Base-by-base conservation (phyloP, 768 basidiomycete species). In the Bullera alba region DNA sequence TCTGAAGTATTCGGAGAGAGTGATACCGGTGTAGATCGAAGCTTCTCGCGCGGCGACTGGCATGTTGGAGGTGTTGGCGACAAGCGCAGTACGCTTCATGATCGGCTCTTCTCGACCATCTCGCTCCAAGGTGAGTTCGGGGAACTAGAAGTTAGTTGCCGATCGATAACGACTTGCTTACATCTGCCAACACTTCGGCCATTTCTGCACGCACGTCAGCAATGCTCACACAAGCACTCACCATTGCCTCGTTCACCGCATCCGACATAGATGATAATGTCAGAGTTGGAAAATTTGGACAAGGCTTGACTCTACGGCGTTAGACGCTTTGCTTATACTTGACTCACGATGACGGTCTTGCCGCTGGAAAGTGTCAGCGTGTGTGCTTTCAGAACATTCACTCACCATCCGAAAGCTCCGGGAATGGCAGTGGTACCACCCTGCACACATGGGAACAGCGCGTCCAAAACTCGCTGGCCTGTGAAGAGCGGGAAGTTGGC, bases 1-100 rank as follows among this genome's bases (percentile, higher is more conserved):
- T 75, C 95, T 87, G 86, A 95, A 97, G 76, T 97, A 97, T 69
- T 99, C 95, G 22, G 95, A 91, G 19, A 97, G 82, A 1, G 95
- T 97, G 75, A 97, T 97, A 63, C 95, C 95, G 46, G 95, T 99
- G 76, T 99, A 99, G 71, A 99, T 97, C 17, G 93, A 96, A 4
- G 95, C 95, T 75, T 99, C 95, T 59, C 95, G 88, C 37, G 95
- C 95, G 37, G 95, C 95, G 62, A 99, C 95, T 61, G 95, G 95
- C 95, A 99, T 99, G 77, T 97, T 97, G 42, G 95, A 99, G 2
- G 95, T 99, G 73, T 99, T 99, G 59, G 95, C 95, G 54, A 99
- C 92, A 21, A 99, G 82, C 14, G 92, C 89, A 0, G 95, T 99
- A 53, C 95, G 92, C 76, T 99, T 99, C 95, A 99, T 99, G 79